Conservation (phyloP, 768 basidiomycete genomes). For the Boletus rubescentipes region DNA sequence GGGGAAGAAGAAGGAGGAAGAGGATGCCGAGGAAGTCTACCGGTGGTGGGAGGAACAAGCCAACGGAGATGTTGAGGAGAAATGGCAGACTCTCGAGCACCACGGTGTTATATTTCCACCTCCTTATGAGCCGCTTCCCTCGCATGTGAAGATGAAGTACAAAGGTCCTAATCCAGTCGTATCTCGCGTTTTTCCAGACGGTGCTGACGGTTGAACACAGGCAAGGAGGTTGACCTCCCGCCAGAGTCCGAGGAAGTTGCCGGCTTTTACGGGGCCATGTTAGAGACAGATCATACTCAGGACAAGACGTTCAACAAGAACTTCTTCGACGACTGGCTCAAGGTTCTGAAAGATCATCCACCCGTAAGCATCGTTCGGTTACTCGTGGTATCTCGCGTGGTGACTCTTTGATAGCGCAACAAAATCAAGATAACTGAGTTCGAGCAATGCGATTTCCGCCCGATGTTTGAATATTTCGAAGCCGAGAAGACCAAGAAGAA, state of each 20-base stretch:
- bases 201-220: constrained; percentile 42
- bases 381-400: constrained; percentile 3
- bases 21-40: constrained; percentile 65
- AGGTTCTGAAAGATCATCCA: constrained; percentile 74
- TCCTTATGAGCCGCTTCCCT: constrained; percentile 84
- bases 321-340: constrained; percentile 91
- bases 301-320: constrained; percentile 90
- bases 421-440: constrained; percentile 74
- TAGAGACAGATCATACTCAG: constrained; percentile 90
- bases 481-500: constrained; percentile 93
- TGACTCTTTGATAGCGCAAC: constrained; percentile 49
- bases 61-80: constrained; percentile 73
- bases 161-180: constrained; percentile 57
- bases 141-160: constrained; percentile 90
- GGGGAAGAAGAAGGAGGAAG: constrained; percentile 59
- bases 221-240: constrained; percentile 74
- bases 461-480: constrained; percentile 93
- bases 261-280: constrained; percentile 89
- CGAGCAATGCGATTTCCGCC: constrained; percentile 87
- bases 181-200: constrained; percentile 6
- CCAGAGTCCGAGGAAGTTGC: constrained; percentile 94
- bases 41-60: constrained; percentile 85
- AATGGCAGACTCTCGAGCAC: constrained; percentile 97
- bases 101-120: constrained; percentile 95
- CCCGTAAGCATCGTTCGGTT: constrained; percentile 56